Evolutionary conservation across 108 stramenopile genomes (phyloP).

Genomic region (Cyclotella sp.): DNA sequence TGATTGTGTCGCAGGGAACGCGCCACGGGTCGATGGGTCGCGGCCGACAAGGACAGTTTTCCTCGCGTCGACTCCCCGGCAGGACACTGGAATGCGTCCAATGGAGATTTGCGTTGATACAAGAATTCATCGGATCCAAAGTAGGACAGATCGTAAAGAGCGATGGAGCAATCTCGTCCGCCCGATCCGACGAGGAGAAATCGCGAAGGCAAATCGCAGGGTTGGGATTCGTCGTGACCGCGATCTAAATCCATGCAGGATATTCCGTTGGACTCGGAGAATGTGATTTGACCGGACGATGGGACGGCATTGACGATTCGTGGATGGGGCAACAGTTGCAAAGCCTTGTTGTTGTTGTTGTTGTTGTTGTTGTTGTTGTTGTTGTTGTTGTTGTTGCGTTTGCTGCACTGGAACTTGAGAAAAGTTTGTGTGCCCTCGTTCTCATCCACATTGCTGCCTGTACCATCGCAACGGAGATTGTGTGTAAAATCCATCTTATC

Average conservation of each 20-base stretch:
- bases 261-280: slow-evolving; percentile 24
- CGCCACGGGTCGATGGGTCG: slow-evolving; percentile 58
- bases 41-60: slow-evolving; percentile 18
- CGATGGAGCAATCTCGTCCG: slow-evolving; percentile 63
- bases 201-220: slow-evolving; percentile 38
- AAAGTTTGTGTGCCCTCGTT: neutral
- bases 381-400: neutral
- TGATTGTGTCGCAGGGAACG: slow-evolving; percentile 46
- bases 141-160: slow-evolving; percentile 70
- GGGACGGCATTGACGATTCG: slow-evolving; percentile 26
- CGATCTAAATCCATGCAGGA: slow-evolving; percentile 49
- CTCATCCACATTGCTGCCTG: no score
- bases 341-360: neutral
- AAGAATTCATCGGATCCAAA: slow-evolving; percentile 59
- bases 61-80: no score
- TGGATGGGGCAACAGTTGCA: slow-evolving; percentile 39
- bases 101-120: slow-evolving; percentile 9
- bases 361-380: neutral
- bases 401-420: neutral
- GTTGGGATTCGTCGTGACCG: slow-evolving; percentile 13
- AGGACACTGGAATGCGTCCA: slow-evolving; percentile 3
- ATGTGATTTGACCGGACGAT: neutral
- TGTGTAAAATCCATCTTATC: slow-evolving; percentile 10
- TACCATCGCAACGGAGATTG: neutral
- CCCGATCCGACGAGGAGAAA: slow-evolving; percentile 74